These are phyloP conservation scores for Eutypella sp. DNA, from an alignment of 2,329 filamentous ascomycete species.

Conservation along the genomic window DNA sequence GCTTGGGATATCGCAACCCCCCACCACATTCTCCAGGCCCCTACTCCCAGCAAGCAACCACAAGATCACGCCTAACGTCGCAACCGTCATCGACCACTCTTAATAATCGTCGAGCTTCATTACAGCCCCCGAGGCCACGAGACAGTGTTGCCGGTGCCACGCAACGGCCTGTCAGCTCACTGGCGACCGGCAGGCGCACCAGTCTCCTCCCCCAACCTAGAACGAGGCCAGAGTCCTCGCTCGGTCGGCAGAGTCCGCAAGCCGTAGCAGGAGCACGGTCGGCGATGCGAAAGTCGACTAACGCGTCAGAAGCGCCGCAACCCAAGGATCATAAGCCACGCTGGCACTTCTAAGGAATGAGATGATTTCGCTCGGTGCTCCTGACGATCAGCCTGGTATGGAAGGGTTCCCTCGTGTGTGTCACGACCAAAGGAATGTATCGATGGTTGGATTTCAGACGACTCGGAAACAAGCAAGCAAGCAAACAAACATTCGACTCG, in stretches of 20 bases:
- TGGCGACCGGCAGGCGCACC: conserved; percentile 45
- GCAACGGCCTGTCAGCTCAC: conserved; percentile 51
- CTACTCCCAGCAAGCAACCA: conserved; percentile 39
- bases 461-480: no score
- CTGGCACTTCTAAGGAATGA: conserved; percentile 44
- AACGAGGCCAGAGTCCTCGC: conserved; percentile 26
- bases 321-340: conserved; percentile 41
- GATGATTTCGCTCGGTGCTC: no score
- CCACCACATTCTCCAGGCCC: no score
- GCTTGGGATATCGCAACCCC: conserved; percentile 52
- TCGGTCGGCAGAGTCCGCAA: conserved; percentile 46
- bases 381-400: no score
- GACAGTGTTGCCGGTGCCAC: conserved; percentile 23
- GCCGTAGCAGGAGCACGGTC: conserved; percentile 40
- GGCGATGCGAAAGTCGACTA: conserved; percentile 37
- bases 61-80: conserved; percentile 39
- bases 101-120: conserved; percentile 45
- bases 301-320: conserved; percentile 22
- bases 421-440: no score
- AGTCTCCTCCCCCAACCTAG: conserved; percentile 51
- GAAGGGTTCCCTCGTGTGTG: no score
- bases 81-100: conserved; percentile 40
- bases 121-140: conserved; percentile 42
- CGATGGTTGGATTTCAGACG: no score
- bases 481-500: no score